Evolutionary conservation across 257 asterid species (phyloP).

Genomic region (Penstemon eatonii): DNA sequence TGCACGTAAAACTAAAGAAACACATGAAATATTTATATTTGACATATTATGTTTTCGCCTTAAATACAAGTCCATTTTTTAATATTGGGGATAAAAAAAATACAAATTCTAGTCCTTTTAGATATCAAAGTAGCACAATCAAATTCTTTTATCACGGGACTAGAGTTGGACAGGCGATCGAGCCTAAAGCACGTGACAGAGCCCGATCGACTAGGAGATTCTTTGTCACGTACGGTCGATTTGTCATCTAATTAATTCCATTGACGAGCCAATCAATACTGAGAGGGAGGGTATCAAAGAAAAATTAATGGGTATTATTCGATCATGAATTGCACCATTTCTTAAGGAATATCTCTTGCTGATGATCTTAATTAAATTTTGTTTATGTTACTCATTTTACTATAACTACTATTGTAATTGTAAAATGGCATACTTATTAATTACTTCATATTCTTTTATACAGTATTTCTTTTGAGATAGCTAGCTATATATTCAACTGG

Average conservation of each 20-base stretch:
- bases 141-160: slow-evolving; percentile 19
- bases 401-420: too few relatives aligned
- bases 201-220: slow-evolving; percentile 22
- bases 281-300: slow-evolving; percentile 36
- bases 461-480: too few relatives aligned
- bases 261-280: slow-evolving; percentile 20
- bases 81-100: slow-evolving; percentile 10
- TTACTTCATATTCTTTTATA: too few relatives aligned
- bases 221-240: slow-evolving; percentile 2
- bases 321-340: slow-evolving; percentile 32
- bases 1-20: too few relatives aligned
- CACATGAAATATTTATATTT: not conserved
- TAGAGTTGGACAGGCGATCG: slow-evolving; percentile 18
- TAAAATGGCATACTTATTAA: too few relatives aligned
- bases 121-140: slow-evolving; percentile 19
- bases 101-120: slow-evolving; percentile 24
- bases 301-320: slow-evolving; percentile 3
- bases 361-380: too few relatives aligned
- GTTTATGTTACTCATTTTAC: too few relatives aligned
- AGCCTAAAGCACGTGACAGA: slow-evolving; percentile 13
- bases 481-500: too few relatives aligned
- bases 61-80: slow-evolving; percentile 18
- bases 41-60: not conserved
- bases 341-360: not conserved
- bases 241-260: slow-evolving; percentile 11